These are phyloP conservation scores for Ceratocystis cubensis DNA, from an alignment of 2,329 filamentous ascomycete species.

Conservation along the genomic window DNA sequence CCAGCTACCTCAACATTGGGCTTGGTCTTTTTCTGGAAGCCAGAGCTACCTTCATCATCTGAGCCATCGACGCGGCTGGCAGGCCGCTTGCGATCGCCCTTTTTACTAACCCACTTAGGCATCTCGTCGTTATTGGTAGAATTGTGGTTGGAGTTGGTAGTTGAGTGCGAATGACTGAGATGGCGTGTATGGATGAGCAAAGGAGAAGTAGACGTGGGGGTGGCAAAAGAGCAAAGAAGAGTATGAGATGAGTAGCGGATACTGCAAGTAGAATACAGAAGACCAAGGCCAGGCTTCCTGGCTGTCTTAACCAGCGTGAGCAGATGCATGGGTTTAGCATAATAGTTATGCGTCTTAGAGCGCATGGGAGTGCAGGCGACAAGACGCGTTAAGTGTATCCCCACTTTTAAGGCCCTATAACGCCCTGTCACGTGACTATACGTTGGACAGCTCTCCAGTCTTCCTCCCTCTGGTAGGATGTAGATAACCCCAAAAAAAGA, in stretches of 20 bases:
- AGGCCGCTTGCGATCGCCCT: neutral
- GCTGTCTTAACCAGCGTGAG: too few species aligned
- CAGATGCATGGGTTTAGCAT: too few species aligned
- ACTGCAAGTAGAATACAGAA: too few species aligned
- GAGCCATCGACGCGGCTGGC: constrained; percentile 14
- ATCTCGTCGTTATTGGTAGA: neutral
- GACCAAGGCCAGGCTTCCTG: too few species aligned
- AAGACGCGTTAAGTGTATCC: neutral
- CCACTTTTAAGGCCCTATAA: neutral
- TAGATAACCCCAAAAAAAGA: too few species aligned
- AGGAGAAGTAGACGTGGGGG: too few species aligned
- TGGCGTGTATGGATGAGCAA: too few species aligned
- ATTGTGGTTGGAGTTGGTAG: neutral
- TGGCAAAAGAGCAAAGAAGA: too few species aligned
- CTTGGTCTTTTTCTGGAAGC: constrained; percentile 38
- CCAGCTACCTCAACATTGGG: constrained; percentile 22
- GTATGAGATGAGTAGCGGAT: too few species aligned
- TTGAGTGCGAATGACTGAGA: neutral
- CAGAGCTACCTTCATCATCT: constrained; percentile 28
- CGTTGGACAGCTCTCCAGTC: neutral
- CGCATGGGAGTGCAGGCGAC: neutral
- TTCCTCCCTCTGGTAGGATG: neutral
- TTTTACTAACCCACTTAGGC: constrained; percentile 8
- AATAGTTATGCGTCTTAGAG: too few species aligned
- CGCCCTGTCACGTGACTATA: neutral